These are phyloP conservation scores for Suillus placidus DNA, from an alignment of 768 basidiomycete genomes.

Conservation along the genomic window DNA sequence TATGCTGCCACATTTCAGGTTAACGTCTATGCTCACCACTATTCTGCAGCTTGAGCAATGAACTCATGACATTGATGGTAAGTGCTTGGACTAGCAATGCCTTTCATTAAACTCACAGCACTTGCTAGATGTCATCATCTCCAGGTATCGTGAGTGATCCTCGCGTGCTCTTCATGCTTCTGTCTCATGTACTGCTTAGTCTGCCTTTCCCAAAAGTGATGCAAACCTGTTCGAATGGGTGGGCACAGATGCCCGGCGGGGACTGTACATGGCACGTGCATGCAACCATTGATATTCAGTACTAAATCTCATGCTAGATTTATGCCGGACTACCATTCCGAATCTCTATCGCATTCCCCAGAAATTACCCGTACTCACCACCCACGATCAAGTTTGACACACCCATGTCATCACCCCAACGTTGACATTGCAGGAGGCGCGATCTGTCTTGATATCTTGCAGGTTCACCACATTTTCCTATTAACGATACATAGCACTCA, in stretches of 20 bases:
- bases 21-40: constrained; percentile 11
- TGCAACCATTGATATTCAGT: constrained; percentile 9
- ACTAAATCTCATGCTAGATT: constrained; percentile 45
- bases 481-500: background rate
- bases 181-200: constrained; percentile 45
- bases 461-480: constrained; percentile 46
- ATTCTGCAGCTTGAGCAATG: constrained; percentile 66
- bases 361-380: constrained; percentile 86
- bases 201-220: constrained; percentile 88
- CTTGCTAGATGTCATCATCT: constrained; percentile 78
- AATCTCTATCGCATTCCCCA: constrained; percentile 82
- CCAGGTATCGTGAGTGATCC: constrained; percentile 74
- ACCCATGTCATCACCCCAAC: constrained; percentile 90
- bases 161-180: background rate
- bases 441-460: constrained; percentile 87
- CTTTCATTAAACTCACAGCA: constrained; percentile 12
- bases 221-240: constrained; percentile 89
- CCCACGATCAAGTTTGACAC: constrained; percentile 87
- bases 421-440: constrained; percentile 77
- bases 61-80: constrained; percentile 90
- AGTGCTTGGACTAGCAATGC: constrained; percentile 25
- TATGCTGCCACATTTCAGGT: background rate
- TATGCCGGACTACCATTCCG: constrained; percentile 82
- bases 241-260: constrained; percentile 80
- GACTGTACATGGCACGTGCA: constrained; percentile 53